These are phyloP conservation scores for Raddia guianensis DNA, from an alignment of 176 grass and related monocot genomes.

Conservation along the genomic window DNA sequence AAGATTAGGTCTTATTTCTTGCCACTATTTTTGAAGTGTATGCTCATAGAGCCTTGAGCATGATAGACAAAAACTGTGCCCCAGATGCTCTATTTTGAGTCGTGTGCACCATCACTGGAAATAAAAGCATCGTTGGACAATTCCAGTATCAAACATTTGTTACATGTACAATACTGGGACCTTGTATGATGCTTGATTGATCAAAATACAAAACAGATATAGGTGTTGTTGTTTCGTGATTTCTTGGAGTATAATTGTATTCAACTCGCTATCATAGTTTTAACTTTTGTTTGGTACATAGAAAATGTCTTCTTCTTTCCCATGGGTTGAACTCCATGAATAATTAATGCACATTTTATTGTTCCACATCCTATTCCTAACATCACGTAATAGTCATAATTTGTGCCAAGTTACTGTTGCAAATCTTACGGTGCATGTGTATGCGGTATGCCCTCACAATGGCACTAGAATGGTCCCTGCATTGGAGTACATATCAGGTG, in stretches of 20 bases:
- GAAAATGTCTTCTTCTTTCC: not conserved
- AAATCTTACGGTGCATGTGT: not conserved
- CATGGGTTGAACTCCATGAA: not conserved
- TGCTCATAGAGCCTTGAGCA: not conserved
- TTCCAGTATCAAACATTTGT: not conserved
- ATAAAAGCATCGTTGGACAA: constrained; percentile 24
- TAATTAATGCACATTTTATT: not conserved
- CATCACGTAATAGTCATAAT: not conserved
- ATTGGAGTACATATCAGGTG: no score
- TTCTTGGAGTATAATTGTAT: not conserved
- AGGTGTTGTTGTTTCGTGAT: not conserved
- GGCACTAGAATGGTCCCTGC: not conserved
- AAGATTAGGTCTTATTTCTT: not conserved
- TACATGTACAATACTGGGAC: not conserved
- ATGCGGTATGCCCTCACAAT: not conserved
- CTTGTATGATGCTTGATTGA: constrained; percentile 11
- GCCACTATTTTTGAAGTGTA: not conserved
- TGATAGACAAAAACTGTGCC: not conserved
- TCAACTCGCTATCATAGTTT: not conserved
- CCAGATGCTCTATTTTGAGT: not conserved
- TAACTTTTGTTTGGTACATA: not conserved
- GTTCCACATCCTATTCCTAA: not conserved
- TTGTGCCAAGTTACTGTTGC: not conserved
- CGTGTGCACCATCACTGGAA: not conserved
- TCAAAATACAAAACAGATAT: constrained; percentile 1